Percentiles rank a stretch among this genome's conserved stretches.
These are phyloP conservation scores for Geotrichum restrictum DNA, from an alignment of 1,139 yeast genomes.

Conservation along the genomic window DNA sequence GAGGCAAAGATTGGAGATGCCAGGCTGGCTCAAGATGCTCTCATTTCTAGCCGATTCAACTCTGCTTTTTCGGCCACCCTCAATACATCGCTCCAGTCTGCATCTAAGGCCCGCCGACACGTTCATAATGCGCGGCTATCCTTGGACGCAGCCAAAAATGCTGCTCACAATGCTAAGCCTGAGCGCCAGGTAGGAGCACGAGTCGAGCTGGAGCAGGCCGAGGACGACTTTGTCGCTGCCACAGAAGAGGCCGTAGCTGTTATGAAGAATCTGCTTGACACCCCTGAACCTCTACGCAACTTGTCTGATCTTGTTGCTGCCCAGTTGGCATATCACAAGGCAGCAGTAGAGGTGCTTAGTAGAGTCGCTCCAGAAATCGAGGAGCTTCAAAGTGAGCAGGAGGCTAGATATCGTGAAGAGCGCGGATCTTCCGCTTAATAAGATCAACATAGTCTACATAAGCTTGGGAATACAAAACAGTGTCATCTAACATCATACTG, in stretches of 20 bases:
- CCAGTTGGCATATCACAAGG: conserved; percentile 78
- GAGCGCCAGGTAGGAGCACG: conserved; percentile 71
- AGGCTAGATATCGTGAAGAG: conserved; percentile 38
- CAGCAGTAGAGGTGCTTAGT: conserved; percentile 65
- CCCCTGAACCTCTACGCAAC: conserved; percentile 68
- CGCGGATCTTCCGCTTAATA: too few relatives aligned
- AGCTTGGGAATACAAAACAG: too few relatives aligned
- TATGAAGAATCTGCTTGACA: conserved; percentile 76
- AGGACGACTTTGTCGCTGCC: conserved; percentile 86
- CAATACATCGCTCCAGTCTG: conserved; percentile 60
- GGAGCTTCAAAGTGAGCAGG: conserved; percentile 53
- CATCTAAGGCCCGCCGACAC: conserved; percentile 65
- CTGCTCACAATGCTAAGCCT: conserved; percentile 65
- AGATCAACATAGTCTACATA: too few relatives aligned
- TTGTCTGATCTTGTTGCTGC: conserved; percentile 70
- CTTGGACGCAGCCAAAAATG: conserved; percentile 74
- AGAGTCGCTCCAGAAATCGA: conserved; percentile 65
- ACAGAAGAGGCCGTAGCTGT: conserved; percentile 84
- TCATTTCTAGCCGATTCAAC: conserved; percentile 67
- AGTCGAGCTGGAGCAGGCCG: conserved; percentile 76
- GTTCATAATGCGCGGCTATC: conserved; percentile 77
- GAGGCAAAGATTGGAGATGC: conserved; percentile 76
- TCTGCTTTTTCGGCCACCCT: conserved; percentile 61
- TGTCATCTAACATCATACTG: too few relatives aligned
- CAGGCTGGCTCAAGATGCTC: conserved; percentile 75